These are phyloP conservation scores for Blumeria hordei DNA, from an alignment of 2,329 filamentous ascomycete genomes.

Conservation along the genomic window DNA sequence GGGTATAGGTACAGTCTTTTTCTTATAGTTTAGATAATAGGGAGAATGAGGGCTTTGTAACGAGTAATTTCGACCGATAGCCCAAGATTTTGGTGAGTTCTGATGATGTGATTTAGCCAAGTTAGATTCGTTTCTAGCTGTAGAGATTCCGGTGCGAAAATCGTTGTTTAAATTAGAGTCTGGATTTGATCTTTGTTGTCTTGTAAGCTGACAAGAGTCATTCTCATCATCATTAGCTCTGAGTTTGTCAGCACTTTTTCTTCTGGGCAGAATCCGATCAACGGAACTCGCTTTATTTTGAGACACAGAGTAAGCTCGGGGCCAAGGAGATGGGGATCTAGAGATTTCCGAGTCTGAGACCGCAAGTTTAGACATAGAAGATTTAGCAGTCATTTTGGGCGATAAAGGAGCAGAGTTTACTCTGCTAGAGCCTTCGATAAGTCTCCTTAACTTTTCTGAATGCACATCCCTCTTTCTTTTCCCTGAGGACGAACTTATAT, in stretches of 20 bases:
- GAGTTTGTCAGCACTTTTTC: conserved; percentile 18
- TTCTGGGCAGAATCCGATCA: conserved; percentile 15
- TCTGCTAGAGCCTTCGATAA: conserved; percentile 17
- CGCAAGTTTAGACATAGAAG: conserved; percentile 15
- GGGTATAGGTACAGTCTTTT: conserved; percentile 34
- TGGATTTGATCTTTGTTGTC: conserved; percentile 9
- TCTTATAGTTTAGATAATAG: conserved; percentile 33
- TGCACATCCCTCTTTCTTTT: conserved; percentile 26
- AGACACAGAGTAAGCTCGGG: conserved; percentile 6
- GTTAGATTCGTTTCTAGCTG: conserved; percentile 7
- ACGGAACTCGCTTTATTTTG: conserved; percentile 17
- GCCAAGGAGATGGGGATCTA: conserved; percentile 13
- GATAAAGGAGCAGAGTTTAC: conserved; percentile 34
- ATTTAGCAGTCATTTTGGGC: conserved; percentile 16
- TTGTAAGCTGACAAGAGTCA: conserved; percentile 5
- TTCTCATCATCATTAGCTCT: conserved; percentile 11
- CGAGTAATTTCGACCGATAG: conserved; percentile 35
- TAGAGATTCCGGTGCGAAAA: conserved; percentile 5
- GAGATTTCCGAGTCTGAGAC: conserved; percentile 30
- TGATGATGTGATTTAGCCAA: conserved; percentile 30
- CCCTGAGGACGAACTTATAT: conserved; percentile 15
- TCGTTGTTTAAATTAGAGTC: conserved; percentile 9
- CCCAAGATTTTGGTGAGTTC: conserved; percentile 31
- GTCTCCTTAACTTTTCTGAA: conserved; percentile 6
- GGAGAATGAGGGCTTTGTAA: conserved; percentile 19